A percentile compares a stretch with the other conserved stretches of the same genome.
These are phyloP conservation scores for Fusarium heterosporum DNA, from an alignment of 2,329 filamentous ascomycete genomes.

Conservation along the genomic window DNA sequence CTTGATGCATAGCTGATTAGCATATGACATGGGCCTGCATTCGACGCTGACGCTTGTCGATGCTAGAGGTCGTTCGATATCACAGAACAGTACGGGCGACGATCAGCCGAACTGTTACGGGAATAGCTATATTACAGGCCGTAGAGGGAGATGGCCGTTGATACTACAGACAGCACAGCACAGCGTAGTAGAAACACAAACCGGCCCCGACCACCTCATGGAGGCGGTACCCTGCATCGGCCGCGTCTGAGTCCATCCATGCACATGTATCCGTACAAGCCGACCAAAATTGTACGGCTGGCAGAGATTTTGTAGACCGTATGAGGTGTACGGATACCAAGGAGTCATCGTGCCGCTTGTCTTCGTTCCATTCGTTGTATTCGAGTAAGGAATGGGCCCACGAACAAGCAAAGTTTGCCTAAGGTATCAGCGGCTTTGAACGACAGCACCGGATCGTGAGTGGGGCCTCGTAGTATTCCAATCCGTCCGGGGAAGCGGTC, in stretches of 20 bases:
- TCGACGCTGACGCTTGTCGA: conserved; percentile 1
- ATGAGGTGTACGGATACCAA: conserved; percentile 14
- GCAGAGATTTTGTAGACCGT: conserved; percentile 23
- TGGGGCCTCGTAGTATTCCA: conserved; percentile 17
- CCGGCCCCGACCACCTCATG: conserved; percentile 1
- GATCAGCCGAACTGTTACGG: conserved; percentile 17
- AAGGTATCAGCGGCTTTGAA: conserved; percentile 15
- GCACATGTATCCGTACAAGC: conserved; percentile 12
- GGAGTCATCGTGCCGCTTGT: conserved; percentile 1
- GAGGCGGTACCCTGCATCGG: not conserved
- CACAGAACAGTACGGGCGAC: conserved; percentile 5
- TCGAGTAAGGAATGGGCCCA: conserved; percentile 3
- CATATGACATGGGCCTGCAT: conserved; percentile 3
- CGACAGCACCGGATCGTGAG: conserved; percentile 21
- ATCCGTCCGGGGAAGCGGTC: conserved; percentile 27
- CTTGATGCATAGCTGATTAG: not conserved
- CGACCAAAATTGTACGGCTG: conserved; percentile 30
- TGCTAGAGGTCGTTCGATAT: conserved; percentile 6
- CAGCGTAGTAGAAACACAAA: conserved; percentile 31
- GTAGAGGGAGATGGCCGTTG: conserved; percentile 22
- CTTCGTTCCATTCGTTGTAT: conserved; percentile 5
- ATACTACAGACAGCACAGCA: conserved; percentile 30
- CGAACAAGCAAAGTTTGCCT: conserved; percentile 24
- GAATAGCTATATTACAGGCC: conserved; percentile 11
- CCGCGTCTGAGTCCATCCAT: not conserved